These are phyloP conservation scores for Giardia muris DNA, from an alignment of 208 protist species.

Conservation along the genomic window DNA sequence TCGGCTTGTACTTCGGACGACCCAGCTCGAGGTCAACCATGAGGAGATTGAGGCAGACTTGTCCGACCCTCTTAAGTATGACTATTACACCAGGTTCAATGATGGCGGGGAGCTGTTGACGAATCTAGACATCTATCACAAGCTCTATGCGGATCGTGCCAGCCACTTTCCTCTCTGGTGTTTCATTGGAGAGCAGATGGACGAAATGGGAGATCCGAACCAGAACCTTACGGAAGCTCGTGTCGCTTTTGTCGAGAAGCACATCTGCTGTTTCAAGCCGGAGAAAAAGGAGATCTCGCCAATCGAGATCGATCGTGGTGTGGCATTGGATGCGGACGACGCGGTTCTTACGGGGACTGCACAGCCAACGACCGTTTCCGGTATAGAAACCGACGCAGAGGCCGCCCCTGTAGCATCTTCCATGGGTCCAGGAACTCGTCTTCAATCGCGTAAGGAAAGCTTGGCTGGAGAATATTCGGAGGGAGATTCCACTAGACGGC, in stretches of 20 bases:
- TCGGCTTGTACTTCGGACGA: neutral
- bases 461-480: neutral
- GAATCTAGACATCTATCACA: neutral
- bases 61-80: neutral
- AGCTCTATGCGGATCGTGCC: neutral
- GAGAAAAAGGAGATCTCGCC: neutral
- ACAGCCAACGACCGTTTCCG: neutral
- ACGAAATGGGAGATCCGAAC: neutral
- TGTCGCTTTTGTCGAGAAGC: neutral
- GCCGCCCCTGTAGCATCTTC: neutral
- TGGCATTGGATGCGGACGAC: neutral
- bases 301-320: neutral
- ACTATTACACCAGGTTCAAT: neutral
- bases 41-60: neutral
- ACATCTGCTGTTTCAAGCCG: neutral
- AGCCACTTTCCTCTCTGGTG: slow-evolving; percentile 16
- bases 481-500: neutral
- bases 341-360: neutral
- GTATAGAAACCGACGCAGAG: neutral
- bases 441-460: neutral
- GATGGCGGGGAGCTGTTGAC: neutral
- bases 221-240: neutral
- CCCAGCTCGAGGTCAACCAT: neutral
- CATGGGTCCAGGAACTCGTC: neutral
- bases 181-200: slow-evolving; percentile 16